A percentile compares a stretch with the other conserved stretches of the same genome.
Evolutionary conservation across 495 filamentous ascomycete genomes (phyloP).

Genomic region (Astrocystis sublimbata): DNA sequence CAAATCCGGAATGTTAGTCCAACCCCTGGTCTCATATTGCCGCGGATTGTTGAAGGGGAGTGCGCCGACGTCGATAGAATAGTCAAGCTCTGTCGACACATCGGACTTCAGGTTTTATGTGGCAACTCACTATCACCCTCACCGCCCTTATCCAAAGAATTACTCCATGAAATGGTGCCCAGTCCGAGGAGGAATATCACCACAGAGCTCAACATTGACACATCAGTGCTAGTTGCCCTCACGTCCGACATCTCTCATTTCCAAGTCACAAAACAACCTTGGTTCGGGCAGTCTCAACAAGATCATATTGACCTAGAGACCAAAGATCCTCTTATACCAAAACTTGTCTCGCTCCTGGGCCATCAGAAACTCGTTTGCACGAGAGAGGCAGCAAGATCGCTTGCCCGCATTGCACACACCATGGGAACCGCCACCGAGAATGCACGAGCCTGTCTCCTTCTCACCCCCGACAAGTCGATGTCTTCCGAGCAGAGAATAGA

Average conservation of each 20-base stretch:
- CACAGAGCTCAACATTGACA: slow-evolving; percentile 41
- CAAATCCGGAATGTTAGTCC: slow-evolving; percentile 29
- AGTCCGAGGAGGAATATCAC: slow-evolving; percentile 34
- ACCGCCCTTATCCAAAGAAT: slow-evolving; percentile 43
- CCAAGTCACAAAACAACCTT: slow-evolving; percentile 32
- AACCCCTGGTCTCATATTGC: slow-evolving; percentile 24
- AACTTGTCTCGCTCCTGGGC: slow-evolving; percentile 35
- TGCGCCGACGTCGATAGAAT: slow-evolving; percentile 27
- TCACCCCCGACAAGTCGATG: slow-evolving; percentile 23
- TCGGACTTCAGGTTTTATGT: slow-evolving; percentile 28
- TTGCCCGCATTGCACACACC: slow-evolving; percentile 39
- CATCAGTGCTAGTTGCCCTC: slow-evolving; percentile 44
- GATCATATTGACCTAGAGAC: slow-evolving; percentile 35
- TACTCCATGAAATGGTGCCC: slow-evolving; percentile 49
- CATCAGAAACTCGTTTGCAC: slow-evolving; percentile 40
- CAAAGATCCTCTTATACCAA: slow-evolving; percentile 33
- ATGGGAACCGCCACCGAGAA: slow-evolving; percentile 41
- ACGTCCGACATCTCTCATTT: slow-evolving; percentile 45
- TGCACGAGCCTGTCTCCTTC: slow-evolving; percentile 34
- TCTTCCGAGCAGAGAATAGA: slow-evolving; percentile 24
- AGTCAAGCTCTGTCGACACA: slow-evolving; percentile 25
- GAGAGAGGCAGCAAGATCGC: slow-evolving; percentile 36
- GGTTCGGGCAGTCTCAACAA: slow-evolving; percentile 40
- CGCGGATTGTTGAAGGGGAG: slow-evolving; percentile 29
- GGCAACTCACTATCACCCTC: slow-evolving; percentile 20